phyloP scores from a whole-genome alignment of 768 basidiomycete genomes.

The Psilocybe cyanescens region DNA sequence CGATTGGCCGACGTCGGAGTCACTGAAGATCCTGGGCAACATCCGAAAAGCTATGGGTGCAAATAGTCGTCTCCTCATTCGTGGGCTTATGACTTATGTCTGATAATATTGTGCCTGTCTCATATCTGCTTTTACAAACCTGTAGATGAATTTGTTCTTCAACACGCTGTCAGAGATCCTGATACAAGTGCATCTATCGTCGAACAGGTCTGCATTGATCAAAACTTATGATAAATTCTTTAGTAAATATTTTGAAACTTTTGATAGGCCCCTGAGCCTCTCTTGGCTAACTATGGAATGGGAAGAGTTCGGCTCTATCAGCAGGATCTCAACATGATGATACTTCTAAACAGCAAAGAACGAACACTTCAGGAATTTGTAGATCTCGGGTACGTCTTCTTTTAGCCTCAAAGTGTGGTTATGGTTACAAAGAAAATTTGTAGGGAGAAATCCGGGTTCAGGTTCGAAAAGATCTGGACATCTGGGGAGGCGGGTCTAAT shows the following conservation, averaged over 20 bases:
- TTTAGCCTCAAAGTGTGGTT: too few relatives aligned
- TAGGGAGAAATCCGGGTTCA: slow-evolving; percentile 9
- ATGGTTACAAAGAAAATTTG: too few relatives aligned
- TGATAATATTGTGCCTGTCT: too few relatives aligned
- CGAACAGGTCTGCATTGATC: slow-evolving; percentile 18
- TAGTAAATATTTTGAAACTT: too few relatives aligned
- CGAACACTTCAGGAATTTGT: slow-evolving; percentile 44
- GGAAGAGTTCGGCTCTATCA: slow-evolving; percentile 43
- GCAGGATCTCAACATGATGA: slow-evolving; percentile 51
- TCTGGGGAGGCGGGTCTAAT: slow-evolving; percentile 1
- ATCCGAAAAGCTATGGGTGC: slow-evolving; percentile 36
- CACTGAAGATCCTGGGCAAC: slow-evolving; percentile 29
- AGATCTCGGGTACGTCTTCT: slow-evolving; percentile 23
- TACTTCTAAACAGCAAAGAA: slow-evolving; percentile 43
- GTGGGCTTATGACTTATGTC: slow-evolving; percentile 23
- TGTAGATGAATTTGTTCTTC: slow-evolving; percentile 41
- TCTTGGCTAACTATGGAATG: slow-evolving; percentile 51
- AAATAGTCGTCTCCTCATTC: slow-evolving; percentile 38
- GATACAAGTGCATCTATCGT: background rate
- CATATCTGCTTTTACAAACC: too few relatives aligned
- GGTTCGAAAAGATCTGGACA: slow-evolving; percentile 1
- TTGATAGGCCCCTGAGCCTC: slow-evolving; percentile 37
- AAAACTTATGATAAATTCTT: too few relatives aligned
- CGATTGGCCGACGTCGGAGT: slow-evolving; percentile 42
- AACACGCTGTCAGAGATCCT: slow-evolving; percentile 25